Conservation (phyloP, 495 filamentous ascomycete genomes). For the Pyrenopolyporus hunteri region DNA sequence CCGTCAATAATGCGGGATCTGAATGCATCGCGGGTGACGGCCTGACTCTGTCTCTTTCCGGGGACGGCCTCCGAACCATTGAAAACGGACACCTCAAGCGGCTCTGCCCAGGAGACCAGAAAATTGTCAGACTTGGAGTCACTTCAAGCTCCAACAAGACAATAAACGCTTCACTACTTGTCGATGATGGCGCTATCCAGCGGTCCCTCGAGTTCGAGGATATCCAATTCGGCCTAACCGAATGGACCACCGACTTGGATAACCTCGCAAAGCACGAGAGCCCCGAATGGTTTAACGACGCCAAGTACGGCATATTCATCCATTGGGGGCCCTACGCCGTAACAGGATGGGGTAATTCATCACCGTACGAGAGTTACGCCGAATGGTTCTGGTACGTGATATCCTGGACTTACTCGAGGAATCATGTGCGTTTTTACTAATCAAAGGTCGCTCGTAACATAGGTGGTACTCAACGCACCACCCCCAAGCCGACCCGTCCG, state of each 20-base stretch:
- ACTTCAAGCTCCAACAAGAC: conserved; percentile 24
- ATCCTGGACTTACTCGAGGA: neutral
- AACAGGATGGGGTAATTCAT: conserved; percentile 61
- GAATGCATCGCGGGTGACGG: conserved; percentile 49
- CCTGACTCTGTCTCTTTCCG: conserved; percentile 46
- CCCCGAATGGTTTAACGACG: conserved; percentile 59
- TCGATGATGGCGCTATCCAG: conserved; percentile 3
- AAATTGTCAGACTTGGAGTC: conserved; percentile 55
- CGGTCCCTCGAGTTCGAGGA: conserved; percentile 6
- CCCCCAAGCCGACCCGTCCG: conserved; percentile 36
- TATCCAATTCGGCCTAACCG: conserved; percentile 38
- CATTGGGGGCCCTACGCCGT: conserved; percentile 63
- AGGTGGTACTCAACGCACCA: conserved; percentile 46
- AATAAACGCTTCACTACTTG: conserved; percentile 18
- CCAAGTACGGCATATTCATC: conserved; percentile 64
- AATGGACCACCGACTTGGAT: conserved; percentile 42
- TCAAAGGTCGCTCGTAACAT: neutral
- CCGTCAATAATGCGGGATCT: conserved; percentile 57
- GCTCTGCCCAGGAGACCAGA: conserved; percentile 60
- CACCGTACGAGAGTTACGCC: conserved; percentile 57
- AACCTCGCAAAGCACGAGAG: conserved; percentile 53
- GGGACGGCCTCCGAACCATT: conserved; percentile 48
- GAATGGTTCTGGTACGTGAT: conserved; percentile 56
- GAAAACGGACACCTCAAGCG: conserved; percentile 51
- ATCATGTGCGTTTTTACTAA: too few relatives aligned